Evolutionary conservation across 306 rosid species (phyloP).

Genomic region (Clitoria ternatea): DNA sequence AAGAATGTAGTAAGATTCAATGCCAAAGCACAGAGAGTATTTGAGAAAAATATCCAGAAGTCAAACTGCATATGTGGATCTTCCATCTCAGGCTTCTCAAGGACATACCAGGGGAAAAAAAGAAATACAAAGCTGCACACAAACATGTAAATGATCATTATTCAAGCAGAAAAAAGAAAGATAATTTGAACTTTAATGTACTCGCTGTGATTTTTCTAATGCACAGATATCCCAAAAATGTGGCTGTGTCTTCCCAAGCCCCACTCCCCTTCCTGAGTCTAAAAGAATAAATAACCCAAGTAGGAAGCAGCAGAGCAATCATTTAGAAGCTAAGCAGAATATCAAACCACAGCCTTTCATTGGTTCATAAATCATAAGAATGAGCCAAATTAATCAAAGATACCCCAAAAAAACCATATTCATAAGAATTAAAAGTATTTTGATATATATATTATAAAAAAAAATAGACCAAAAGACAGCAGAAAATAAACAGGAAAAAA

Average conservation of each 20-base stretch:
- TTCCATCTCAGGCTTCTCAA: slow-evolving; percentile 92
- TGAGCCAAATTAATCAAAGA: background rate
- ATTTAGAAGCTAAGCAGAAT: slow-evolving; percentile 8
- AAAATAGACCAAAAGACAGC: background rate
- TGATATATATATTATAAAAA: background rate
- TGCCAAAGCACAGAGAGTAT: slow-evolving; percentile 92
- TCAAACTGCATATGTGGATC: slow-evolving; percentile 86
- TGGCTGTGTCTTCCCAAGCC: background rate
- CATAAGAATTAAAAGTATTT: background rate
- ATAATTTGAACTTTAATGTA: background rate
- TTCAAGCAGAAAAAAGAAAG: slow-evolving; percentile 4
- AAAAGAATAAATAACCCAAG: slow-evolving; percentile 9
- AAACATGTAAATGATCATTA: slow-evolving; percentile 21
- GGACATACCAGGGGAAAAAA: slow-evolving; percentile 84
- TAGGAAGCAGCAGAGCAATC: slow-evolving; percentile 13
- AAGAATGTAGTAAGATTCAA: slow-evolving; percentile 94
- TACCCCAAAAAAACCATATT: background rate
- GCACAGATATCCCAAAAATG: slow-evolving; percentile 6
- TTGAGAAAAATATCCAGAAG: slow-evolving; percentile 95
- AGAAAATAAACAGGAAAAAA: background rate
- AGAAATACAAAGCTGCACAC: slow-evolving; percentile 84
- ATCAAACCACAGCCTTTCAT: background rate
- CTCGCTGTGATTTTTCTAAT: background rate
- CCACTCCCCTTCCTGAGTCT: background rate
- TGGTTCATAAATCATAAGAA: background rate